Conservation (phyloP, 2,329 filamentous ascomycete species). For the Fusarium succisae region DNA sequence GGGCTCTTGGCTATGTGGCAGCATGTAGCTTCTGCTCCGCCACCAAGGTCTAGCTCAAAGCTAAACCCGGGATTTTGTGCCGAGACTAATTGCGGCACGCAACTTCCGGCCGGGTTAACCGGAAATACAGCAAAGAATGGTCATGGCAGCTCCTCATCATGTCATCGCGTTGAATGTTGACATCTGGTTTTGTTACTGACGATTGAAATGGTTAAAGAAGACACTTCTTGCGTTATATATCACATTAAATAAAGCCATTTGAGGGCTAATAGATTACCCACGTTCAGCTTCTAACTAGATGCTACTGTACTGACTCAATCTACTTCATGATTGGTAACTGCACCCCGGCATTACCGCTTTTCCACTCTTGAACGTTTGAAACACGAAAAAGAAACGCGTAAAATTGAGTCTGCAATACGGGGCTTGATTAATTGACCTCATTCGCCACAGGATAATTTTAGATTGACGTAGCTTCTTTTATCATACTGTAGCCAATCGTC, state of each 20-base stretch:
- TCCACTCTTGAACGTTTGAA: too few species aligned
- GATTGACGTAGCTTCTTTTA: background rate
- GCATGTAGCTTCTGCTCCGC: background rate
- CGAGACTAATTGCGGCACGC: constrained; percentile 9
- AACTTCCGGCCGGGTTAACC: constrained; percentile 24
- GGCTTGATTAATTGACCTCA: rapidly evolving
- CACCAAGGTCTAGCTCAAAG: background rate
- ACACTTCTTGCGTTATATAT: background rate
- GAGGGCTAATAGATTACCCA: too few species aligned
- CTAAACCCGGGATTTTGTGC: constrained; percentile 6
- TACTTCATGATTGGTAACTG: background rate
- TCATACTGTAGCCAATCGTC: background rate
- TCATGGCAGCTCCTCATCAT: background rate
- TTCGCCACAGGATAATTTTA: background rate
- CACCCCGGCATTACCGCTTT: background rate
- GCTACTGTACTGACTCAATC: background rate
- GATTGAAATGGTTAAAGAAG: too few species aligned
- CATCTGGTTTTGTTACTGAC: background rate
- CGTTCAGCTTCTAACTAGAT: background rate
- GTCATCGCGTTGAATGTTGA: background rate
- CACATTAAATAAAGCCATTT: too few species aligned
- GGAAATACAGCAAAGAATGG: background rate
- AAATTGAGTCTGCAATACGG: background rate
- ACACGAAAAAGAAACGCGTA: background rate
- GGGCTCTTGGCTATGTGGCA: background rate